phyloP scores from a whole-genome alignment of 768 basidiomycete genomes.

The Exsudoporus frostii region DNA sequence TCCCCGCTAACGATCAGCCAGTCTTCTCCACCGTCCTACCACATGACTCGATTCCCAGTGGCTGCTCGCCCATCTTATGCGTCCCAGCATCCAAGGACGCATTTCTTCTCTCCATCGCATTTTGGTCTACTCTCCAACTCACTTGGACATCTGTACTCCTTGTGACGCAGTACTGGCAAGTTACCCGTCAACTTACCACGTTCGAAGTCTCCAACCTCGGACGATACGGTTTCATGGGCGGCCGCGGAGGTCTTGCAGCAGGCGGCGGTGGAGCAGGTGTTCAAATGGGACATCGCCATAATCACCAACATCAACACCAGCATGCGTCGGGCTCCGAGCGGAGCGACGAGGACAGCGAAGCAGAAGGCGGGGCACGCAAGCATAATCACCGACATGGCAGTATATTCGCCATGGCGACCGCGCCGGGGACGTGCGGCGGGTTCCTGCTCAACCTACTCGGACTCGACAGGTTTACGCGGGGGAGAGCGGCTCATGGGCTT shows the following conservation, averaged over 20 bases:
- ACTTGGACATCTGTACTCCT: conserved; percentile 91
- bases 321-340: conserved; percentile 40
- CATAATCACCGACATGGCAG: conserved; percentile 47
- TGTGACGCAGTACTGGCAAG: conserved; percentile 86
- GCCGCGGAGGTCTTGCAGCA: conserved; percentile 68
- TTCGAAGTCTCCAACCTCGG: conserved; percentile 94
- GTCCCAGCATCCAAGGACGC: conserved; percentile 66
- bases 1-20: conserved; percentile 23
- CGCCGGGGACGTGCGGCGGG: conserved; percentile 36
- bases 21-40: conserved; percentile 50
- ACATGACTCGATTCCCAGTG: background rate
- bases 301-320: conserved; percentile 20
- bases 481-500: conserved; percentile 85
- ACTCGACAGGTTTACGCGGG: conserved; percentile 90
- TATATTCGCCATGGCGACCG: conserved; percentile 32
- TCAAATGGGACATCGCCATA: conserved; percentile 79
- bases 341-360: conserved; percentile 42
- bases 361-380: conserved; percentile 33
- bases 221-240: conserved; percentile 96
- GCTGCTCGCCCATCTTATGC: conserved; percentile 51
- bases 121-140: conserved; percentile 93
- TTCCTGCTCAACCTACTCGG: conserved; percentile 92
- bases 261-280: conserved; percentile 51
- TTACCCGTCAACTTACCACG: conserved; percentile 92
- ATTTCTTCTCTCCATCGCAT: conserved; percentile 77